A percentile compares a stretch with the other conserved stretches of the same genome.
Evolutionary conservation across 192 early-diverging fungal genomes (phyloP).

Genomic region (Coemansia sp.): DNA sequence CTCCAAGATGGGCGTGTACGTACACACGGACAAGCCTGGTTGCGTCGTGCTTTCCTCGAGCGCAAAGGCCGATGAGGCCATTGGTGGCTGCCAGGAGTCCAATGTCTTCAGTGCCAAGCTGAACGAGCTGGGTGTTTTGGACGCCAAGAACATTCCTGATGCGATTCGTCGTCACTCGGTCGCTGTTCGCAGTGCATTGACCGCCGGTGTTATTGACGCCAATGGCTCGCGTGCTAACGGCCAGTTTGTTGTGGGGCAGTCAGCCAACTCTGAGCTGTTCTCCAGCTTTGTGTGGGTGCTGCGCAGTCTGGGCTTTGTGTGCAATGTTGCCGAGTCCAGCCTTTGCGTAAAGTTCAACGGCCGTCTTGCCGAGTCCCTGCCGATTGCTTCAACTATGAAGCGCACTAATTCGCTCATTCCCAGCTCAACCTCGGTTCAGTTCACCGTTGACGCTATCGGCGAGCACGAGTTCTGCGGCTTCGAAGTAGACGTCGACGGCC

Average conservation of each 20-base stretch:
- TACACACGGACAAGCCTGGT: background rate
- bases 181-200: constrained; percentile 26
- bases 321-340: constrained; percentile 2
- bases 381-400: constrained; percentile 14
- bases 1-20: constrained; percentile 26
- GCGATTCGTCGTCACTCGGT: constrained; percentile 21
- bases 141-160: constrained; percentile 13
- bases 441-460: constrained; percentile 18
- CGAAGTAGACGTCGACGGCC: constrained; percentile 37
- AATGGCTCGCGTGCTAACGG: constrained; percentile 16
- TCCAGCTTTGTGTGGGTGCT: constrained; percentile 28
- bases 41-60: no score
- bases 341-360: constrained; percentile 12
- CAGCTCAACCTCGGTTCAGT: constrained; percentile 20
- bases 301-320: constrained; percentile 43
- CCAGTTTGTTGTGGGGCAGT: constrained; percentile 19
- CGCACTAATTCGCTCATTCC: background rate
- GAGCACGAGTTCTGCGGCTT: constrained; percentile 26
- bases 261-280: constrained; percentile 10
- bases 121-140: constrained; percentile 14
- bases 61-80: no score
- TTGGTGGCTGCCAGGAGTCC: background rate
- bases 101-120: constrained; percentile 19
- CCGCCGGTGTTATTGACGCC: constrained; percentile 28
- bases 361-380: constrained; percentile 11